phyloP scores from a whole-genome alignment of 2,329 filamentous ascomycete species.

The Fusarium sarcochroum region DNA sequence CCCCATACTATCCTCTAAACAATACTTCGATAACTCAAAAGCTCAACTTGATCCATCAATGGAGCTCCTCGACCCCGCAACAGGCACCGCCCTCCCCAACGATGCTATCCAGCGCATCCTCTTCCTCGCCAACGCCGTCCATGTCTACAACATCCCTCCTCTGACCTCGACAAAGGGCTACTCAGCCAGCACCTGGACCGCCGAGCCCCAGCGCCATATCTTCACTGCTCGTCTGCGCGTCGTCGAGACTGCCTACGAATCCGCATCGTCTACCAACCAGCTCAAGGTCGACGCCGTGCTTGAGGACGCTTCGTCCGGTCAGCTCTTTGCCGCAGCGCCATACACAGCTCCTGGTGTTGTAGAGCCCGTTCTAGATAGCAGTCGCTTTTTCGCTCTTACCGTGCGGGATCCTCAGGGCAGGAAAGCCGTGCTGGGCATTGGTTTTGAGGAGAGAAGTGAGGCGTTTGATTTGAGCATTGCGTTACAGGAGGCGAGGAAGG shows the following conservation, averaged over 20 bases:
- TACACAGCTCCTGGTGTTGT: constrained; percentile 77
- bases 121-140: constrained; percentile 80
- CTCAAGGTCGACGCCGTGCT: constrained; percentile 83
- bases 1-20: background rate
- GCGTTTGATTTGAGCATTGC: constrained; percentile 89
- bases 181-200: constrained; percentile 82
- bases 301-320: constrained; percentile 79
- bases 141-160: constrained; percentile 91
- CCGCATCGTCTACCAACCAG: constrained; percentile 59
- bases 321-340: constrained; percentile 87
- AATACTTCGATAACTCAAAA: background rate
- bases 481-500: constrained; percentile 82
- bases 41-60: constrained; percentile 55
- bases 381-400: constrained; percentile 86
- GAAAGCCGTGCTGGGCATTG: constrained; percentile 85
- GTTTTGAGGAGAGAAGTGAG: constrained; percentile 88
- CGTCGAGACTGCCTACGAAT: constrained; percentile 77
- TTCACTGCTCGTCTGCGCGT: constrained; percentile 87
- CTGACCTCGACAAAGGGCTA: constrained; percentile 84
- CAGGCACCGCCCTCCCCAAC: constrained; percentile 74
- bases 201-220: constrained; percentile 79
- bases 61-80: constrained; percentile 79
- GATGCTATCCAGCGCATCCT: constrained; percentile 89
- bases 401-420: constrained; percentile 82
- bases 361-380: constrained; percentile 83